Evolutionary conservation across 2,329 filamentous ascomycete genomes (phyloP), one percentile per base, ranked within the genome.

Genomic region (Arthrobotrys conoides): DNA sequence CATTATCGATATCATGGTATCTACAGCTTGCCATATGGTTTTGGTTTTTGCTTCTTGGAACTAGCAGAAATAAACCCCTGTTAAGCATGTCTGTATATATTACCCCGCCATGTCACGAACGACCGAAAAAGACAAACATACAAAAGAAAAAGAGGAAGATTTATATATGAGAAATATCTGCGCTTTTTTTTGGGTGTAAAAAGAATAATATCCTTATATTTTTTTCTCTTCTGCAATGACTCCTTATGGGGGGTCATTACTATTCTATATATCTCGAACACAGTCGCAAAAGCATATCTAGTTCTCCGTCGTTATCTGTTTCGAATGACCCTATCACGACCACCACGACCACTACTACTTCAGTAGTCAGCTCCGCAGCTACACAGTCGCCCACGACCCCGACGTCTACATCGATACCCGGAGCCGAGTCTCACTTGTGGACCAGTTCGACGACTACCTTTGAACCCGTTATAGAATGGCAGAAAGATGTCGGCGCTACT

Each of bases 281-380:
- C 75, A 78, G 75, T 55, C 75, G 75, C 55, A 78, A 78, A 68
- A 78, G 75, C 75, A 78, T 78, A 48, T 78, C 75, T 71, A 78
- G 75, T 46, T 78, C 75, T 59, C 75, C 75, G 38, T 72, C 75
- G 36, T 38, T 78, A 44, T 78, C 75, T 27, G 36, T 55, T 36
- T 44, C 69, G 44, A 51, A 72, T 65, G 71, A 75, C 46, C 64
- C 71, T 14, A 75, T 64, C 27, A 68, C 44, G 20, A 24, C 66
- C 44, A 67, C 57, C 16, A 30, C 61, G 6, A 55, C 63, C 9
- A 71, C 68, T 16, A 44, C 68, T 20, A 71, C 63, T 20, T 38
- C 68, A 12, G 55, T 65, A 30, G 36, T 72, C n/a, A n/a, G n/a
- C 9, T 61, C 68, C 57, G 61, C n/a, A n/a, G n/a, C 72, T 67